Evolutionary conservation across 345 rosid species (phyloP), one percentile per base, ranked within the genome.

Genomic region (Eucalyptus camaldulensis): DNA sequence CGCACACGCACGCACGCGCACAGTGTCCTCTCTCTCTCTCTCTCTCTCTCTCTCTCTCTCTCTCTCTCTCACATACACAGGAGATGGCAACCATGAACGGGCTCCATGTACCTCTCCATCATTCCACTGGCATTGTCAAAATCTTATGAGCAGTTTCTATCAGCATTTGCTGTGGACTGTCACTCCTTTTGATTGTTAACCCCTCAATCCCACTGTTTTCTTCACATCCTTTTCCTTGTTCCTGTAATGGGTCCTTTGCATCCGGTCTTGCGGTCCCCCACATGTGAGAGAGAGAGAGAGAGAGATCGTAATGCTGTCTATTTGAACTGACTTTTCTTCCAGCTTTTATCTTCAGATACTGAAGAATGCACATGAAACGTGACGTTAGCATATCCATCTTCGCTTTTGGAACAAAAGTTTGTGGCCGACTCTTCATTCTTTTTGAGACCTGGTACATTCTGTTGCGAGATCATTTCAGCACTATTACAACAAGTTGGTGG

Each of bases 161-260:
- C 92, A 88, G 87, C 91, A 88, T 37, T 86, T 86, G 90, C 90
- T 86, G 88, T 88, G 91, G 72, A 87, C 88, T 89, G 17, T 88
- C 86, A 21, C 47, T 76, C 85, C 29, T 76, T 76, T 76, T 86
- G 86, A 87, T 53, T 62, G 72, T 88, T 85, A 43, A 45, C 88
- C 88, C 88, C 88, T 86, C 87, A 31, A 54, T 89, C 76, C 89
- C 53, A 54, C 53, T 53, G 45, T 37, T 90, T 69, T 17, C 88
- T 81, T 49, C 88, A 56, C 88, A 47, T 37, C 80, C 87, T 88
- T 88, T 53, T 54, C 76, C 47, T n/a, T 60, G 33, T 43, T 60
- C 17, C 50, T 47, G 31, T 14, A 44, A 49, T 53, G 40, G 33
- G 85, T 22, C 85, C 44, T 76, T 21, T 43, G 9, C 47, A 76